Evolutionary conservation across 495 filamentous ascomycete species (phyloP), one percentile per base, ranked within the genome.

Genomic region (Podospora comata): DNA sequence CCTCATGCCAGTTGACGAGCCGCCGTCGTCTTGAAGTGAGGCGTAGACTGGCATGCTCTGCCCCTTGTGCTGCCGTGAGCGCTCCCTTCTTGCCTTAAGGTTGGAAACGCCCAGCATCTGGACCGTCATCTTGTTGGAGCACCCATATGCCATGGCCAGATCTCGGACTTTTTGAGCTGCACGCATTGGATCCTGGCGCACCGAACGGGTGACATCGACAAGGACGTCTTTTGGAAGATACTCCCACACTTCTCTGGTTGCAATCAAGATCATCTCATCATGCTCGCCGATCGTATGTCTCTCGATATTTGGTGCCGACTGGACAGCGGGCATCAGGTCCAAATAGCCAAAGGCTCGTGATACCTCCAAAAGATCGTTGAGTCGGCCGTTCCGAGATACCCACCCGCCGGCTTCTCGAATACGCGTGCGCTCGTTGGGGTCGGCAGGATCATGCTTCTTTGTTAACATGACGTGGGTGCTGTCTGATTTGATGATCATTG

Each of bases 81-180:
- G 85, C 68, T 93, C 90, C 61, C 81, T 82, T 61, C 91, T 86
- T 73, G 90, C 91, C 79, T 93, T 94, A 58, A 98, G 79, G 74
- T 97, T 92, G 65, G 90, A 89, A 56, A 99, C 90, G 28, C 93
- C 92, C 62, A 99, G 87, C 77, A 98, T 91, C 93, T 97, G 97
- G 1, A 99, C 92, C 95, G 97, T 98, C 71, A 99, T 90, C 81
- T 98, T 99, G 71, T 89, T 89, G 6, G 85, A 92, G 34, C 94
- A 90, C 20, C 95, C 96, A 75, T 97, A 98, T 3, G 94, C 91
- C 69, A 99, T 96, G 27, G 95, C 96, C 53, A 99, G 81, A 81
- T 99, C 95, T 34, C 95, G 89, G 9, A 98, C 86, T 75, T 95
- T 97, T 74, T 98, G 93, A 26, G 96, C 89, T n/a, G 94, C 96